Evolutionary conservation across 768 basidiomycete species (phyloP), one percentile per base, ranked within the genome.

Genomic region (Trametes maxima): DNA sequence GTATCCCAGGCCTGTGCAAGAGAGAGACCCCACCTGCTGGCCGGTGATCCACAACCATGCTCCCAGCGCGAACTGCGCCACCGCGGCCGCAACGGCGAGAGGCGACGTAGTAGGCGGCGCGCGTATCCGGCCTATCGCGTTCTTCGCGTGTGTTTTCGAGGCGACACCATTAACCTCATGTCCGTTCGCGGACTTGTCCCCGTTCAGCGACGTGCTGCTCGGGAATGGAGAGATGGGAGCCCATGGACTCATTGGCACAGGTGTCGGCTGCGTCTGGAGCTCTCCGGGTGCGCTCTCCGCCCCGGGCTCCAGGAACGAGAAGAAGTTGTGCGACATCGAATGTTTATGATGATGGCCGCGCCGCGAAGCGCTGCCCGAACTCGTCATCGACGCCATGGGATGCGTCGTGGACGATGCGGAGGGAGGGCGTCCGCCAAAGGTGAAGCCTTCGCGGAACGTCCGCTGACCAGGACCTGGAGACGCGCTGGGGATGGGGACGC

Each of bases 271-370:
- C 0, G 85, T 84, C 55, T 83, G 83, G 21, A 86, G 68, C 28
- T 81, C 77, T n/a, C 74, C 73, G 2, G 63, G 59, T 54, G 64
- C 61, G 46, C 48, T 62, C 65, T 63, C 50, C 49, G 66, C 66
- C 25, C 85, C 86, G 1, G 94, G 94, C 66, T 95, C 94, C 44
- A 98, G 87, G 71, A 97, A 97, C 0, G 94, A 94, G 75, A 96
- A 96, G 75, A 97, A 95, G 68, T 92, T 94, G 72, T 97, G 94
- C 0, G 94, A 96, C 12, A 95, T 74, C 0, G 94, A 96, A 73
- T 96, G 95, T 73, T 94, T 94, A 69, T 96, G 95, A 74, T 97
- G 89, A 69, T 94, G 92, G 0, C 92, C 92, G 42, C 89, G 76
- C 37, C 86, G 78, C 11, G 79, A 76, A 3, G 80, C 66, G 0